Evolutionary conservation across 345 rosid species (phyloP).

Genomic region (Acer saccharum): DNA sequence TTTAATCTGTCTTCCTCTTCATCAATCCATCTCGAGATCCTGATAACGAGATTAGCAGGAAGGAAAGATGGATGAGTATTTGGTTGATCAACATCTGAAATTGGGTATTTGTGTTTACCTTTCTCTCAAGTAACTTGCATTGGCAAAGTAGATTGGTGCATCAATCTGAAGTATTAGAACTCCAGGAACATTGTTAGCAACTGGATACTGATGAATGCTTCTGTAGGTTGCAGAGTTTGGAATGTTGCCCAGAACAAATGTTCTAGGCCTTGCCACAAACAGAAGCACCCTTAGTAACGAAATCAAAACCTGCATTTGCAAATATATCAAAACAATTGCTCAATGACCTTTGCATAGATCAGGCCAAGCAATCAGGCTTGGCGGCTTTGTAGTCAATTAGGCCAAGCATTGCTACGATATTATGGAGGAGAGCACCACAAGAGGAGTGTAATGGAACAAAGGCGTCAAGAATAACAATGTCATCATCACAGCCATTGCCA

Average conservation of each 20-base stretch:
- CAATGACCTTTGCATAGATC: background rate
- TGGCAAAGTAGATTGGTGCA: slow-evolving; percentile 83
- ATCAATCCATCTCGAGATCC: slow-evolving; percentile 85
- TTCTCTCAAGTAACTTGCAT: slow-evolving; percentile 90
- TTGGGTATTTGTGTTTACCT: slow-evolving; percentile 39
- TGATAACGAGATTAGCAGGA: slow-evolving; percentile 20
- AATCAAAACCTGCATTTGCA: slow-evolving; percentile 52
- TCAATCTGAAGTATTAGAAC: slow-evolving; percentile 85
- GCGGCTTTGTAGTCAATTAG: slow-evolving; percentile 87
- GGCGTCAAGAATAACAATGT: slow-evolving; percentile 84
- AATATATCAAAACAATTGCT: too few species aligned
- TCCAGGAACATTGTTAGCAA: slow-evolving; percentile 61
- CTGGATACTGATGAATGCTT: slow-evolving; percentile 78
- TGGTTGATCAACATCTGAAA: background rate
- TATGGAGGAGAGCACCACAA: slow-evolving; percentile 87
- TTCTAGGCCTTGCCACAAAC: slow-evolving; percentile 79
- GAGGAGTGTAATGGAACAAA: slow-evolving; percentile 85
- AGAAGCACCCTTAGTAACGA: slow-evolving; percentile 74
- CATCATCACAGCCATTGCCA: slow-evolving; percentile 87
- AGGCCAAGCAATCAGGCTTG: too few species aligned
- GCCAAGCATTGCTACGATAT: slow-evolving; percentile 88
- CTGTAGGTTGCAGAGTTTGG: slow-evolving; percentile 78
- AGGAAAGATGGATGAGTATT: background rate
- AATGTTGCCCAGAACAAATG: slow-evolving; percentile 70
- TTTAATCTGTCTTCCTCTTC: slow-evolving; percentile 78